phyloP scores from a whole-genome alignment of 2,329 filamentous ascomycete species.

The Pleoardoris graminearum region DNA sequence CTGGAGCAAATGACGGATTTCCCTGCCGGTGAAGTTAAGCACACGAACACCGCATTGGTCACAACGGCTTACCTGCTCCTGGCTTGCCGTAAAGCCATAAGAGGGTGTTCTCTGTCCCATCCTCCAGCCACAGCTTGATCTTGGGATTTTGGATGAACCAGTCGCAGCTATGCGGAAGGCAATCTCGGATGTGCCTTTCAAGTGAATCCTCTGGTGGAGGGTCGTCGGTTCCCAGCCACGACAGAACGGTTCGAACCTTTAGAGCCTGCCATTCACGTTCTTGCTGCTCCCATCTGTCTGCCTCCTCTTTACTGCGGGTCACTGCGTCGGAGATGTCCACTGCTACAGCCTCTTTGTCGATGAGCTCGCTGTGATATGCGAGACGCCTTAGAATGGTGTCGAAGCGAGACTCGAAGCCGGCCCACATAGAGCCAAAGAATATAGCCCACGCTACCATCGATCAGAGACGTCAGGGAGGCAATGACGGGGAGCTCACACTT shows the following conservation, averaged over 20 bases:
- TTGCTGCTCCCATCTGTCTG: slow-evolving; percentile 20
- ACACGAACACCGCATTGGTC: background rate
- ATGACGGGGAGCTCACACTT: slow-evolving; percentile 30
- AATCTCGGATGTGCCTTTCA: slow-evolving; percentile 9
- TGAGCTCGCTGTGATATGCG: slow-evolving; percentile 24
- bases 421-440: slow-evolving; percentile 31
- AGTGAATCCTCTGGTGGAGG: slow-evolving; percentile 10
- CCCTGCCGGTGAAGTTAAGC: slow-evolving; percentile 3
- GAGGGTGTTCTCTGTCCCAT: slow-evolving; percentile 3
- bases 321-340: slow-evolving; percentile 22
- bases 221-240: slow-evolving; percentile 6
- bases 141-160: slow-evolving; percentile 16
- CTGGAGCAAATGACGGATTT: slow-evolving; percentile 17
- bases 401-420: slow-evolving; percentile 25
- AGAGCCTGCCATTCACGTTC: slow-evolving; percentile 11
- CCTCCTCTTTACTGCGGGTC: slow-evolving; percentile 14
- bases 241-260: background rate
- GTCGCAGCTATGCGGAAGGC: slow-evolving; percentile 12
- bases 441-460: slow-evolving; percentile 24
- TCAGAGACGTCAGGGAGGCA: too few species aligned
- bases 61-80: slow-evolving; percentile 14
- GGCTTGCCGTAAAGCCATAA: slow-evolving; percentile 22
- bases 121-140: slow-evolving; percentile 12
- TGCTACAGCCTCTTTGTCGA: slow-evolving; percentile 29
- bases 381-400: slow-evolving; percentile 23